phyloP scores from a whole-genome alignment of 1,284 basidiomycete species.

The Ustilago trichophora region DNA sequence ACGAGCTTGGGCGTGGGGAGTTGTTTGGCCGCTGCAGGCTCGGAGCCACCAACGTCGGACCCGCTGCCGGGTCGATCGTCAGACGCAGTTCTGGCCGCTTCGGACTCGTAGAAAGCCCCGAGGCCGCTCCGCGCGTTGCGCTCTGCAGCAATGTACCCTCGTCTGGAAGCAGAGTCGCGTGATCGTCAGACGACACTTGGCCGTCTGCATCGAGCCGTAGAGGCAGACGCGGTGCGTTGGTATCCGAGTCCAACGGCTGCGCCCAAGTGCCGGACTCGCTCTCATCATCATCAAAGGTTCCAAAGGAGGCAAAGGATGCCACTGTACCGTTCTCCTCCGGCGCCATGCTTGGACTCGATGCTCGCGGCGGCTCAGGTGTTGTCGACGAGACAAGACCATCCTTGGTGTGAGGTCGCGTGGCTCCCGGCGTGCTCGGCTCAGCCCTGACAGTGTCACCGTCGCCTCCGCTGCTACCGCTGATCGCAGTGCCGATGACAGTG shows the following conservation, averaged over 20 bases:
- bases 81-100: conserved; percentile 56
- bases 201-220: conserved; percentile 15
- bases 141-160: conserved; percentile 29
- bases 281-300: conserved; percentile 56
- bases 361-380: conserved; percentile 5
- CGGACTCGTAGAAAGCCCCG: conserved; percentile 23
- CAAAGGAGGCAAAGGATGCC: conserved; percentile 50
- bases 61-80: conserved; percentile 49
- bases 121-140: not conserved
- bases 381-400: conserved; percentile 6
- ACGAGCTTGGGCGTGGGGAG: conserved; percentile 22
- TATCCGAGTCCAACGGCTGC: conserved; percentile 55
- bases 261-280: conserved; percentile 60
- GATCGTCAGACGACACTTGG: conserved; percentile 18
- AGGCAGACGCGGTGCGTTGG: conserved; percentile 32
- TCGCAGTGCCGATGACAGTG: conserved; percentile 21
- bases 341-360: conserved; percentile 15
- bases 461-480: conserved; percentile 42
- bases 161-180: conserved; percentile 34
- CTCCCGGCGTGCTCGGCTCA: conserved; percentile 37
- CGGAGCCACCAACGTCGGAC: conserved; percentile 21
- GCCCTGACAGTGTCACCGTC: conserved; percentile 44
- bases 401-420: conserved; percentile 23
- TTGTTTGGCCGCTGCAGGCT: conserved; percentile 2
- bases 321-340: conserved; percentile 51